These are phyloP conservation scores for Arthromyces matolae DNA, from an alignment of 768 basidiomycete genomes.

Conservation along the genomic window DNA sequence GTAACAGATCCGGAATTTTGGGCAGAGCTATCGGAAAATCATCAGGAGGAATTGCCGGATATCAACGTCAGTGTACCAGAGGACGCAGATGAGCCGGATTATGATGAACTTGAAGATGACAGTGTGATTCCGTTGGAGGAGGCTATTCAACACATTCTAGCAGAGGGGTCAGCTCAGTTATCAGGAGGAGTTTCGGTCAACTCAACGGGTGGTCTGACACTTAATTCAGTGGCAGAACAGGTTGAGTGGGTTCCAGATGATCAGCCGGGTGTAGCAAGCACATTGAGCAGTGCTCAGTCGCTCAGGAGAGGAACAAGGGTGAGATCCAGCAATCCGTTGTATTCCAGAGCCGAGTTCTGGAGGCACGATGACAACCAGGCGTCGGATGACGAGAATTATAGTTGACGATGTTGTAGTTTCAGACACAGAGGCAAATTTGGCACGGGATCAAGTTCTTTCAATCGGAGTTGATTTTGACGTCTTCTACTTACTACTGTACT, in stretches of 20 bases:
- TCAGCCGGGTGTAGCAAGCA: not conserved
- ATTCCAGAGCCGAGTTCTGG: not conserved
- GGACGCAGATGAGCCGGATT: not conserved
- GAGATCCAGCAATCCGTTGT: not conserved
- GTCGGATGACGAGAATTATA: conserved; percentile 1
- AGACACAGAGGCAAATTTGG: too few species aligned
- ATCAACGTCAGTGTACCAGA: not conserved
- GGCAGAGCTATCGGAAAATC: conserved; percentile 8
- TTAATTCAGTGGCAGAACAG: not conserved
- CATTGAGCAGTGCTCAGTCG: too few species aligned
- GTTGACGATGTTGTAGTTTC: not conserved
- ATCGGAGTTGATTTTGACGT: not conserved
- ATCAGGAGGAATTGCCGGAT: not conserved
- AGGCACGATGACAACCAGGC: not conserved
- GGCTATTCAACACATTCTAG: not conserved
- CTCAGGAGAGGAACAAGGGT: not conserved
- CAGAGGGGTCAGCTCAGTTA: not conserved
- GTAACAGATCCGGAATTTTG: conserved; percentile 18
- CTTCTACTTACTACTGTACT: not conserved
- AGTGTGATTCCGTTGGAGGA: not conserved
- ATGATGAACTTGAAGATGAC: not conserved
- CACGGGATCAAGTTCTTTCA: not conserved
- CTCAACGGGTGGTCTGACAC: not conserved
- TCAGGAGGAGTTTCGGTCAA: not conserved
- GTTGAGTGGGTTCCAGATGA: not conserved